A percentile compares a stretch with the other conserved stretches of the same genome.
Evolutionary conservation across 2,329 filamentous ascomycete species (phyloP).

Genomic region (Thelonectria discophora): DNA sequence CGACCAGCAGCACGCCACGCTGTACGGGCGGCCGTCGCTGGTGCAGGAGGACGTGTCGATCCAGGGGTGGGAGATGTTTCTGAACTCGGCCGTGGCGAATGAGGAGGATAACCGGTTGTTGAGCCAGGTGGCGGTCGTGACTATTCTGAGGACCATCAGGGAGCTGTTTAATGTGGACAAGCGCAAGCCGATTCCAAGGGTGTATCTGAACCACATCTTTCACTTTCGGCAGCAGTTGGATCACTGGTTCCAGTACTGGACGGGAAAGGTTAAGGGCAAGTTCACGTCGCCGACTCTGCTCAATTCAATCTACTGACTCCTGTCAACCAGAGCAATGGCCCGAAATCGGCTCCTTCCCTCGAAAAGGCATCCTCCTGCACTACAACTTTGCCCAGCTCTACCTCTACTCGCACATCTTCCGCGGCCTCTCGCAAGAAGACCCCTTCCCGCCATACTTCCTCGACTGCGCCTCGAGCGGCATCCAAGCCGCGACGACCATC

Average conservation of each 20-base stretch:
- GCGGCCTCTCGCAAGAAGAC: constrained; percentile 44
- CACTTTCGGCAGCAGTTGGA: constrained; percentile 48
- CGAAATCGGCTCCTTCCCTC: constrained; percentile 49
- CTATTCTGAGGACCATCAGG: constrained; percentile 64
- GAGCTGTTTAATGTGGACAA: constrained; percentile 65
- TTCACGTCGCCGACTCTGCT: background rate
- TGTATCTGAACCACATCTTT: constrained; percentile 58
- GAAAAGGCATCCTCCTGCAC: constrained; percentile 49
- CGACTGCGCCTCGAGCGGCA: constrained; percentile 39
- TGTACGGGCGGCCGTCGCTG: constrained; percentile 65
- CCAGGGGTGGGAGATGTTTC: constrained; percentile 63
- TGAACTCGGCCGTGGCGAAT: constrained; percentile 57
- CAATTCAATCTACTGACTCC: no score
- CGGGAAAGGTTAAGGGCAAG: constrained; percentile 43
- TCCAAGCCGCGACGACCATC: constrained; percentile 50
- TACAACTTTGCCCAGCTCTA: constrained; percentile 52
- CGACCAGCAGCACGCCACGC: constrained; percentile 67
- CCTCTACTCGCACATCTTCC: constrained; percentile 50
- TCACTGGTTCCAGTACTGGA: constrained; percentile 51
- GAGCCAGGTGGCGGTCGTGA: constrained; percentile 66
- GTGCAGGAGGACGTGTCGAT: constrained; percentile 66
- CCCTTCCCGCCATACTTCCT: constrained; percentile 42
- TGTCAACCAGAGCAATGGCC: constrained; percentile 46
- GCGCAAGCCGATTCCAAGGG: constrained; percentile 59
- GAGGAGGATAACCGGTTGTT: constrained; percentile 64